These are phyloP conservation scores for Globisporangium orthogonon DNA, from an alignment of 352 stramenopile genomes.

Conservation along the genomic window DNA sequence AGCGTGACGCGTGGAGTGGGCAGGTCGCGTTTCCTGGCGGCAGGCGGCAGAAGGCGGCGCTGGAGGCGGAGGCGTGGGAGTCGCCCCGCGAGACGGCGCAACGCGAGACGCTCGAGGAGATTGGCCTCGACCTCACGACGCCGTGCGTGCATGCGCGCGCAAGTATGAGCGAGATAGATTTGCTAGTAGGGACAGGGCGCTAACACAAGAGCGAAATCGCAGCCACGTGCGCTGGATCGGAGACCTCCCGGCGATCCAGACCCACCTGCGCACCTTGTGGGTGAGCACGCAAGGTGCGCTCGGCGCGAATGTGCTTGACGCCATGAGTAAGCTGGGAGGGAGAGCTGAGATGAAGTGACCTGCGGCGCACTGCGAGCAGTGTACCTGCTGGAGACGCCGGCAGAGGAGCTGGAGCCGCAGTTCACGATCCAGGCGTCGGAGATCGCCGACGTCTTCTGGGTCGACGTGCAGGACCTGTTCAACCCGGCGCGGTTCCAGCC, in stretches of 20 bases:
- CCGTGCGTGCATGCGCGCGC: slow-evolving; percentile 25
- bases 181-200: no score
- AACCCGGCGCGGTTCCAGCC: slow-evolving; percentile 45
- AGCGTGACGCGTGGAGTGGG: slow-evolving; percentile 75
- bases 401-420: slow-evolving; percentile 38
- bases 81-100: slow-evolving; percentile 57
- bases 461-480: slow-evolving; percentile 74
- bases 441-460: slow-evolving; percentile 78
- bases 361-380: slow-evolving; percentile 30
- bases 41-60: slow-evolving; percentile 38
- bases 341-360: no score
- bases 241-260: slow-evolving; percentile 44
- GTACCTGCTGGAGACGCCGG: slow-evolving; percentile 59
- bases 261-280: slow-evolving; percentile 51
- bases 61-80: slow-evolving; percentile 55
- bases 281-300: slow-evolving; percentile 61
- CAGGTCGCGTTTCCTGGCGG: slow-evolving; percentile 80
- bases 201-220: no score
- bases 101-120: slow-evolving; percentile 78
- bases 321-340: no score
- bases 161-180: no score
- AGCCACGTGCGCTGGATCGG: slow-evolving; percentile 71
- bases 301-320: slow-evolving; percentile 65
- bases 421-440: slow-evolving; percentile 54
- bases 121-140: slow-evolving; percentile 60